Evolutionary conservation across 352 stramenopile species (phyloP).

Genomic region (Blastocystis hominis): DNA sequence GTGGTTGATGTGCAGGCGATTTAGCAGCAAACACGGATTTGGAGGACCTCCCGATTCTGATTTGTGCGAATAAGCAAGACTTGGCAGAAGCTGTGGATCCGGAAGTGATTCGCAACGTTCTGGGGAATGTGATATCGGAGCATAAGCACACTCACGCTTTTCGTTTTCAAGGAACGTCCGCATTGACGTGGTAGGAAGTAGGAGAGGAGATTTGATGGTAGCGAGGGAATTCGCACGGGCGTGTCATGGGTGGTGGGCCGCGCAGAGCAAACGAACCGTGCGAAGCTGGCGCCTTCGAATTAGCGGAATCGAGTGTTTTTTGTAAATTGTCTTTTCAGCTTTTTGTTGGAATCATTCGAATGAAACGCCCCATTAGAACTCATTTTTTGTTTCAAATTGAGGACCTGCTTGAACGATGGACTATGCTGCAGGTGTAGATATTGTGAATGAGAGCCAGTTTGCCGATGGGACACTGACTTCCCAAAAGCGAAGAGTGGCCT

Average conservation of each 20-base stretch:
- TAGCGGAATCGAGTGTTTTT: neutral
- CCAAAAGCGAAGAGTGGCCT: slow-evolving; percentile 72
- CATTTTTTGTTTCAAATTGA: neutral
- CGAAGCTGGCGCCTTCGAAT: slow-evolving; percentile 12
- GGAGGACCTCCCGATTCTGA: slow-evolving; percentile 68
- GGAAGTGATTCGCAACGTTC: slow-evolving; percentile 55
- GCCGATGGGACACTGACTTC: neutral
- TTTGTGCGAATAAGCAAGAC: slow-evolving; percentile 76
- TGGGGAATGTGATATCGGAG: slow-evolving; percentile 41
- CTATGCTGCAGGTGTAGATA: slow-evolving; percentile 17
- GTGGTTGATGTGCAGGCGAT: neutral
- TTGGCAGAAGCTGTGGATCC: slow-evolving; percentile 61
- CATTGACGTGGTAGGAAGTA: slow-evolving; percentile 15
- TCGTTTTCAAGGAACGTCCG: slow-evolving; percentile 35
- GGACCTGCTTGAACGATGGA: slow-evolving; percentile 15
- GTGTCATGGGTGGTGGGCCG: slow-evolving; percentile 30
- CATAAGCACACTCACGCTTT: slow-evolving; percentile 54
- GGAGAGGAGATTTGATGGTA: neutral
- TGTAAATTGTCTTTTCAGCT: neutral
- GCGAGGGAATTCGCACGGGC: slow-evolving; percentile 33
- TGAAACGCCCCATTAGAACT: slow-evolving; percentile 9
- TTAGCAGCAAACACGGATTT: slow-evolving; percentile 66
- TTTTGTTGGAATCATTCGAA: neutral
- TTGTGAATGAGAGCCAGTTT: slow-evolving; percentile 23
- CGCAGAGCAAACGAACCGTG: slow-evolving; percentile 43